Evolutionary conservation across 345 rosid species (phyloP), one percentile per base, ranked within the genome.

Genomic region (Boechera stricta): DNA sequence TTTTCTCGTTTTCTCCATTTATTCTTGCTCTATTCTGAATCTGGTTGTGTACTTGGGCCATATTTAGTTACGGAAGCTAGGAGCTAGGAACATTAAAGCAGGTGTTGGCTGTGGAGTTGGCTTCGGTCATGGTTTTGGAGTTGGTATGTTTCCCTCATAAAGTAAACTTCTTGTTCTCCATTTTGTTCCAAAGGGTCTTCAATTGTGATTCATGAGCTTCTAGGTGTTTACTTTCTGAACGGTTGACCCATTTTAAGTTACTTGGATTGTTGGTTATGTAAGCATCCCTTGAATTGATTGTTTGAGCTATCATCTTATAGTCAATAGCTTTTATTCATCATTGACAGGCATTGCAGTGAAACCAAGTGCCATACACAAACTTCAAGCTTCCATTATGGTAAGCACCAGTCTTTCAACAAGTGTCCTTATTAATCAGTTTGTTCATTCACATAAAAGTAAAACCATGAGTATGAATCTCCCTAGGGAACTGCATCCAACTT

Each of bases 331-430:
- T 6, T 5, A 16, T 39, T 21, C 44, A 51, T 49, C 18, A 6
- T 57, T 85, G 62, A 71, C 89, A 92, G 98, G 99, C 57, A 80
- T 95, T 35, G 96, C 97, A 44, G 83, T 91, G 83, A 95, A 92
- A 83, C 97, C 98, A 64, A 85, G 94, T 57, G 90, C 86, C 60
- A 52, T 91, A 80, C 82, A 86, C 58, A 89, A 88, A 83, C 68
- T 89, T n/a, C 97, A 95, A 77, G 80, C 85, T 61, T 76, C 73
- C 79, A 48, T 81, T 74, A 28, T 86, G 60, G 99, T 89, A 84
- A 73, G 87, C 68, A 59, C 71, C 5, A 31, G 28, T 60, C 21
- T 60, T 57, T 38, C 49, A 7, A 16, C 32, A 9, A 49, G 1
- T 47, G 8, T 53, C 60, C 31, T 35, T 66, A n/a, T 16, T 76